Percentiles rank a stretch among this genome's conserved stretches.
Conservation (phyloP, 1,139 yeast species). For the Taphrina wiesneri region DNA sequence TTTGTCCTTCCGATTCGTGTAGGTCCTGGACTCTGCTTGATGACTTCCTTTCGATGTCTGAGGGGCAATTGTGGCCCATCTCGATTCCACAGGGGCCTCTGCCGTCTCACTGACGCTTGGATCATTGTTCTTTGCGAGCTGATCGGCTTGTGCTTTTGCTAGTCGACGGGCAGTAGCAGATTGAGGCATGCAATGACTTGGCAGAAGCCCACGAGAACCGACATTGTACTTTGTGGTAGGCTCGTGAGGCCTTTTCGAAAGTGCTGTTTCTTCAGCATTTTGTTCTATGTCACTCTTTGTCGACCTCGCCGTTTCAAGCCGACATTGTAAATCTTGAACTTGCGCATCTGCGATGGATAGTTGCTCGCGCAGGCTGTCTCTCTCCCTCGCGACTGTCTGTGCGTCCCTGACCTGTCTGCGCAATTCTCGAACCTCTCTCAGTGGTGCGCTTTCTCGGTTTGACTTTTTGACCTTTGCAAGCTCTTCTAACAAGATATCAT, state of each 20-base stretch:
- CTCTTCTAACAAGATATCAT: slow-evolving; percentile 19
- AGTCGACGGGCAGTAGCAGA: slow-evolving; percentile 14
- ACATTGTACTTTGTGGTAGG: too few relatives aligned
- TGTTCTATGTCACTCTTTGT: neutral
- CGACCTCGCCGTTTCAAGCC: neutral
- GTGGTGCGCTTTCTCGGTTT: neutral
- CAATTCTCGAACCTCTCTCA: slow-evolving; percentile 9
- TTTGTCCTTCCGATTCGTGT: neutral
- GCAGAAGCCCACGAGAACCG: too few relatives aligned
- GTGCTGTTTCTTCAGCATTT: too few relatives aligned
- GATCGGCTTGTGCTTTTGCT: slow-evolving; percentile 5
- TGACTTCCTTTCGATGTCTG: neutral
- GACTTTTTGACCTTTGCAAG: slow-evolving; percentile 2
- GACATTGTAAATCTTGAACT: neutral
- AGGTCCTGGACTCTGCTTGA: neutral
- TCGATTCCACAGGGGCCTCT: neutral
- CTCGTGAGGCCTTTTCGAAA: too few relatives aligned
- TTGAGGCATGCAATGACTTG: too few relatives aligned
- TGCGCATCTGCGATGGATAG: neutral
- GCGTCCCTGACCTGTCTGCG: slow-evolving; percentile 5
- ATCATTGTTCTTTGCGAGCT: neutral
- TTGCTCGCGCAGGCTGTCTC: neutral
- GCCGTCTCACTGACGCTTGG: neutral
- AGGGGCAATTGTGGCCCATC: neutral
- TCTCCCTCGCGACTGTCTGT: neutral